phyloP scores from a whole-genome alignment of 2,329 filamentous ascomycete genomes.

The Ciborinia camelliae region DNA sequence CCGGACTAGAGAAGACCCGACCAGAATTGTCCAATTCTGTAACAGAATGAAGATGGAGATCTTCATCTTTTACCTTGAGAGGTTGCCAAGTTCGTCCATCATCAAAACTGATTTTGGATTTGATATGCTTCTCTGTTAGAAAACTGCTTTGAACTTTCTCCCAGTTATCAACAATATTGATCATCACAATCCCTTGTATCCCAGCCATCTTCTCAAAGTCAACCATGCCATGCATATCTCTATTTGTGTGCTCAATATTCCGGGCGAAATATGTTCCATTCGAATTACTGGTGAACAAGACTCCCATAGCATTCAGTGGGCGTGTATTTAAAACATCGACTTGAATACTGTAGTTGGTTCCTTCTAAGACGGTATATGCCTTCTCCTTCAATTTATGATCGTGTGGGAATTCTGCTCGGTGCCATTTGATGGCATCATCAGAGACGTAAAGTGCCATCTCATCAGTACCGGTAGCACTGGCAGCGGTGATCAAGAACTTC shows the following conservation, averaged over 20 bases:
- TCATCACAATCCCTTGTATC: conserved; percentile 87
- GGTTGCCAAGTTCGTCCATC: conserved; percentile 83
- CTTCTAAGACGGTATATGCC: conserved; percentile 90
- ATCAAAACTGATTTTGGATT: conserved; percentile 87
- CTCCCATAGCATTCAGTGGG: conserved; percentile 70
- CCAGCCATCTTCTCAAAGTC: conserved; percentile 93
- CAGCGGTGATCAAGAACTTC: conserved; percentile 80
- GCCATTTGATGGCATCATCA: conserved; percentile 80
- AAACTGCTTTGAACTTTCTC: conserved; percentile 61
- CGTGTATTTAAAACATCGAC: conserved; percentile 79
- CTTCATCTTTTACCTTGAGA: conserved; percentile 61
- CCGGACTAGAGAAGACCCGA: conserved; percentile 87
- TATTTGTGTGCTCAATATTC: conserved; percentile 90
- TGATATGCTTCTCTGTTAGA: conserved; percentile 60
- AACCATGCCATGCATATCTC: conserved; percentile 69
- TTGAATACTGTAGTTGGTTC: conserved; percentile 96
- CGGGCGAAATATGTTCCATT: conserved; percentile 94
- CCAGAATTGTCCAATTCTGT: conserved; percentile 80
- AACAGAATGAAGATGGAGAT: conserved; percentile 87
- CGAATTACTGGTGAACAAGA: conserved; percentile 92
- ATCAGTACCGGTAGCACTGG: conserved; percentile 72
- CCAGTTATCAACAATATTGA: conserved; percentile 87
- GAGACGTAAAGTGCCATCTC: conserved; percentile 92
- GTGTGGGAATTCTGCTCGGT: conserved; percentile 82
- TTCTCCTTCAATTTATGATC: conserved; percentile 78